Evolutionary conservation across 1,284 basidiomycete genomes (phyloP).

Genomic region (Albatrellus sp.): DNA sequence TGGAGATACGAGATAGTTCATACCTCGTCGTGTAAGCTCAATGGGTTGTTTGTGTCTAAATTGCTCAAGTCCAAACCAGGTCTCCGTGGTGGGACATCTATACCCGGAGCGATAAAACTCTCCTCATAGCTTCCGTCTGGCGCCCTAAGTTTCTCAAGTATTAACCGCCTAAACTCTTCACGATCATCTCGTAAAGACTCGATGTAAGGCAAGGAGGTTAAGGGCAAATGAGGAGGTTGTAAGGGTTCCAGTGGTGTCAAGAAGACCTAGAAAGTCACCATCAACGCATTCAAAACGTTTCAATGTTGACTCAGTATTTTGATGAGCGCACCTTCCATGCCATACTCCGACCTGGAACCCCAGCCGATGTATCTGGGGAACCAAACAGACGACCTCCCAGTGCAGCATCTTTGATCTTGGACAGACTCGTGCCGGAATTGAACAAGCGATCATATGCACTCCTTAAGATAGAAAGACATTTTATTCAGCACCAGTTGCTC

Average conservation of each 20-base stretch:
- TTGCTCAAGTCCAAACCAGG: conserved; percentile 23
- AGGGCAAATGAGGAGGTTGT: conserved; percentile 30
- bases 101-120: conserved; percentile 43
- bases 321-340: conserved; percentile 57
- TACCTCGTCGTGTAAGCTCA: conserved; percentile 76
- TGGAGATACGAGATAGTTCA: background rate
- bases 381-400: conserved; percentile 47
- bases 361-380: conserved; percentile 24
- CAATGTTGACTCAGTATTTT: conserved; percentile 1
- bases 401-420: conserved; percentile 54
- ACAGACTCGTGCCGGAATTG: conserved; percentile 36
- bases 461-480: conserved; percentile 22
- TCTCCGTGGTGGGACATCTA: conserved; percentile 24
- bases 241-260: conserved; percentile 46
- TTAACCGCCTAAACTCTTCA: conserved; percentile 34
- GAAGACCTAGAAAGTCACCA: conserved; percentile 36
- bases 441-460: conserved; percentile 51
- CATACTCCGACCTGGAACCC: conserved; percentile 55
- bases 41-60: conserved; percentile 71
- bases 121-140: conserved; percentile 72
- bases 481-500: too few relatives aligned
- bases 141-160: conserved; percentile 58
- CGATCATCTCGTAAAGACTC: conserved; percentile 35
- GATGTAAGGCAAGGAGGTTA: conserved; percentile 26
- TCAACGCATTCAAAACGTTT: conserved; percentile 6